phyloP scores from a whole-genome alignment of 441 rosid species.

The Erodium moschatum region DNA sequence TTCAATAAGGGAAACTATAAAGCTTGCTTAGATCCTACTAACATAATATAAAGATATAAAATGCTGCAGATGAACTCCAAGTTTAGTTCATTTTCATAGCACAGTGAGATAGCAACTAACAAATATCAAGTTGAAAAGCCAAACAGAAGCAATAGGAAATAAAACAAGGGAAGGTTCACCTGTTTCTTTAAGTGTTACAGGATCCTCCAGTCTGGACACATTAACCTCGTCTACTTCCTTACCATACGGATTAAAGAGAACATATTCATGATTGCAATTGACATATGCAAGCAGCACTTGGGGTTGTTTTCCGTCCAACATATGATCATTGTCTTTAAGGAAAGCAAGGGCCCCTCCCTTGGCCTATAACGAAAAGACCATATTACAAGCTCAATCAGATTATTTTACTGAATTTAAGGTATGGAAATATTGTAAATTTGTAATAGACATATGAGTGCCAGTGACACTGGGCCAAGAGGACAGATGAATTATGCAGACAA shows the following conservation, averaged over 20 bases:
- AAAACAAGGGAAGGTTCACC: slow-evolving; percentile 32
- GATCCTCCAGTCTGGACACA: slow-evolving; percentile 23
- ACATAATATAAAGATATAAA: not conserved
- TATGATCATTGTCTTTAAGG: slow-evolving; percentile 30
- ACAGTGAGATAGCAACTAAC: slow-evolving; percentile 2
- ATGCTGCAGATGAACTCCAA: not conserved
- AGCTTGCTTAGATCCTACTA: not conserved
- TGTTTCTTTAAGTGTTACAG: slow-evolving; percentile 35
- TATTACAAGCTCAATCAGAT: not conserved
- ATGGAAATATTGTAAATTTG: too few species aligned
- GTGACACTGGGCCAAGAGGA: not conserved
- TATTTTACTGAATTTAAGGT: too few species aligned
- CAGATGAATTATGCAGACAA: not conserved
- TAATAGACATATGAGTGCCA: not conserved
- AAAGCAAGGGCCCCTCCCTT: slow-evolving; percentile 71
- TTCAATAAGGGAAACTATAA: not conserved
- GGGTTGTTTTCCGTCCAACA: slow-evolving; percentile 34
- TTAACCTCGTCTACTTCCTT: slow-evolving; percentile 45
- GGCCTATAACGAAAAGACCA: slow-evolving; percentile 45
- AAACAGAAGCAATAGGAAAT: not conserved
- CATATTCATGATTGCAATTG: slow-evolving; percentile 78
- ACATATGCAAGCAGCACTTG: slow-evolving; percentile 50
- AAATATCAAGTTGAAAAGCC: slow-evolving; percentile 7
- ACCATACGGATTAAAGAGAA: slow-evolving; percentile 57
- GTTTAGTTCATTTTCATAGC: not conserved